These are phyloP conservation scores for Tetrahymena elliotti DNA, from an alignment of 73 alveolate genomes.

Conservation along the genomic window DNA sequence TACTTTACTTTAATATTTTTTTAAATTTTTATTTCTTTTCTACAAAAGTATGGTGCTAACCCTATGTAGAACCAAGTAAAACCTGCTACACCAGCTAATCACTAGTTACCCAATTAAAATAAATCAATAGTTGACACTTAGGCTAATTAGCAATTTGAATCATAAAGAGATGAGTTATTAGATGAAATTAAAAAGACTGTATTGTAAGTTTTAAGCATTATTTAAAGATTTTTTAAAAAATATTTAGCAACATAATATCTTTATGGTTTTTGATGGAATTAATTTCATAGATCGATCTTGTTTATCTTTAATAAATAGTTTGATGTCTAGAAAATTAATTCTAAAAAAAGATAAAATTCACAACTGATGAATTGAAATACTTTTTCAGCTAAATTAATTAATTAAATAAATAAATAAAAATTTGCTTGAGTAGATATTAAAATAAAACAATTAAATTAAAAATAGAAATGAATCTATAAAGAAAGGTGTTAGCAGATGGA, in stretches of 20 bases:
- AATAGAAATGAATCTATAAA: neutral
- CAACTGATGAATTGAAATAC: no score
- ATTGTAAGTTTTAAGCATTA: neutral
- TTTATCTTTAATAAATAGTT: no score
- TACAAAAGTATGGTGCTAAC: neutral
- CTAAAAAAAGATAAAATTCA: no score
- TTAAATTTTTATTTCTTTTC: neutral
- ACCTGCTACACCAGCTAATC: neutral
- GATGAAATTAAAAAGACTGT: neutral
- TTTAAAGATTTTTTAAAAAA: neutral
- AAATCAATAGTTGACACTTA: neutral
- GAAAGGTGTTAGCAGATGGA: neutral
- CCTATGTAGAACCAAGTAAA: neutral
- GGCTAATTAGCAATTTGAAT: neutral
- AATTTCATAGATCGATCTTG: no score
- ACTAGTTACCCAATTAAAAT: neutral
- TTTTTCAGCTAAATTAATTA: no score
- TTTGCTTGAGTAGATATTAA: neutral
- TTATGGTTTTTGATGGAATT: no score
- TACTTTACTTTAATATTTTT: neutral
- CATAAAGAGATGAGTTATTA: neutral
- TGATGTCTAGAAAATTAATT: neutral
- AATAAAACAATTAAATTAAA: neutral
- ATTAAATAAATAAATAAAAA: no score
- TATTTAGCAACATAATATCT: no score